Evolutionary conservation across 2,329 filamentous ascomycete genomes (phyloP), one percentile per base, ranked within the genome.

Genomic region (Nemania serpens): DNA sequence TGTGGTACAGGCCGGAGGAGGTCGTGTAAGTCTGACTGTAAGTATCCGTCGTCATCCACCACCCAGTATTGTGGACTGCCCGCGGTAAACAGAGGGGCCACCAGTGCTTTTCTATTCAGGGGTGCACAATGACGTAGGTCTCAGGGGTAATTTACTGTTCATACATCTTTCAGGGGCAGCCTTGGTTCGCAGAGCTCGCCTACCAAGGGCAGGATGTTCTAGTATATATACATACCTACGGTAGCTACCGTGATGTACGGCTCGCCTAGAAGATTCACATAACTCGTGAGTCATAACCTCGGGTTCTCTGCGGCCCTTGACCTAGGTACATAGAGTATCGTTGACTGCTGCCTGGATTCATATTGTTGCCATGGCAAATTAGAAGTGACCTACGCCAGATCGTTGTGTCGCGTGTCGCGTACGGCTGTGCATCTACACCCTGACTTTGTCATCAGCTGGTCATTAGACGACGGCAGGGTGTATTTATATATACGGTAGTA

Each of bases 81-180:
- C 36, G 46, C 39, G 1, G 36, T 36, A 47, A 33, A 17, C 6
- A 25, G 29, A 18, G 37, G 17, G 34, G 42, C 17, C 45, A 49
- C 45, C 54, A 49, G 54, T 37, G 33, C 45, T 42, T 34, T 12
- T 20, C 22, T 22, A 45, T 37, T n/a, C 34, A 34, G 34, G 20
- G 33, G 37, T 46, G 42, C 52, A 55, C 41, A 29, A 45, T 49
- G 49, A 49, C 45, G 45, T 43, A 48, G 36, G 34, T 55, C 53
- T 45, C 43, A 39, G 34, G 34, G 53, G 18, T 11, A 34, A 34
- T 1, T 20, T 15, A 6, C 7, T 17, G 25, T 2, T 4, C 45
- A 5, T 6, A 3, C 42, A 45, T 12, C 25, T 20, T 1, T 20
- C 5, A 45, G 18, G 13, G 20, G 11, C 22, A 29, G 15, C 20